A percentile compares a stretch with the other conserved stretches of the same genome.
Evolutionary conservation across 495 filamentous ascomycete genomes (phyloP).

Genomic region (Durotheca rogersii): DNA sequence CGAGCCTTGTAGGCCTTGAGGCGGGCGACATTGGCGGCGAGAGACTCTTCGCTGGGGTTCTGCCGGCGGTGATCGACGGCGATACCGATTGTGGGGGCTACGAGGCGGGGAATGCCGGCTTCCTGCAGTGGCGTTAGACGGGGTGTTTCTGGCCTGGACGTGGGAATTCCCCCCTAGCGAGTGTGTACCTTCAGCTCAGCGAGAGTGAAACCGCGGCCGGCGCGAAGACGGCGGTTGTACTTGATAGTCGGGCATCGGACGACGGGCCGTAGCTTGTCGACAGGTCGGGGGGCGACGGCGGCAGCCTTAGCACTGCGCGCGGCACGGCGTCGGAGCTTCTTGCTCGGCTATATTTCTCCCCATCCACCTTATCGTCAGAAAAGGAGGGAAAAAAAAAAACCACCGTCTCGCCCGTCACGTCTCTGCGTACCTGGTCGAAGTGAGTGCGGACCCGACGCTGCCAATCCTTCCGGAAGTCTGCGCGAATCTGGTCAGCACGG

Average conservation of each 20-base stretch:
- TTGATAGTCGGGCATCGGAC: constrained; percentile 89
- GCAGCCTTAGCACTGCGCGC: constrained; percentile 90
- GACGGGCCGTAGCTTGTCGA: constrained; percentile 94
- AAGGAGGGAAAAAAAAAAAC: no score
- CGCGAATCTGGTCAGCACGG: constrained; percentile 26
- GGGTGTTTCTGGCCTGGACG: constrained; percentile 9
- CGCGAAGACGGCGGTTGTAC: constrained; percentile 97
- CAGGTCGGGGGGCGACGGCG: constrained; percentile 88
- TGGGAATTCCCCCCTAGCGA: background rate
- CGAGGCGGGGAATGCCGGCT: constrained; percentile 91
- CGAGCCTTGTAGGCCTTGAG: constrained; percentile 93
- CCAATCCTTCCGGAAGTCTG: constrained; percentile 99
- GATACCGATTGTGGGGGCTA: constrained; percentile 95
- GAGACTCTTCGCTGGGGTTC: constrained; percentile 93
- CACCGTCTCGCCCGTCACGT: no score
- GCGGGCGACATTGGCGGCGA: constrained; percentile 90
- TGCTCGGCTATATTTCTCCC: constrained; percentile 72
- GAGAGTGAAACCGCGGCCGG: constrained; percentile 95
- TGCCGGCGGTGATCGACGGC: constrained; percentile 91
- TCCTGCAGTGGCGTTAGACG: constrained; percentile 60
- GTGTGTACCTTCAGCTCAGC: constrained; percentile 89
- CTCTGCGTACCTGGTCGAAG: constrained; percentile 92
- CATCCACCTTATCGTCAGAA: constrained; percentile 43
- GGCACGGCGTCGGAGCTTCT: constrained; percentile 86
- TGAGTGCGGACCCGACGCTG: constrained; percentile 95